Evolutionary conservation across 1,284 basidiomycete species (phyloP).

Genomic region (Exsudoporus floridanus): DNA sequence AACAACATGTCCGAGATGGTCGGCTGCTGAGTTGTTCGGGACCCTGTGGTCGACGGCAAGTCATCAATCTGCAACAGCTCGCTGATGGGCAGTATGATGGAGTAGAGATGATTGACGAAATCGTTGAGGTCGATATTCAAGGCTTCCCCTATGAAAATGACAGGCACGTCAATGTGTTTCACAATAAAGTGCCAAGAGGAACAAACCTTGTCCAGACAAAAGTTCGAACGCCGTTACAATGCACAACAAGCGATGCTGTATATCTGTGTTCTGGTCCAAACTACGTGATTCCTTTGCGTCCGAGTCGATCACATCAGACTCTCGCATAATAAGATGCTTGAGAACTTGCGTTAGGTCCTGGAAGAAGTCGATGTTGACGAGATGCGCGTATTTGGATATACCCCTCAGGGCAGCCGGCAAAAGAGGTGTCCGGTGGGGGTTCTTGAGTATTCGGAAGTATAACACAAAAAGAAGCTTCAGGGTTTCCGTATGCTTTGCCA

Average conservation of each 20-base stretch:
- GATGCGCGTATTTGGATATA: slow-evolving; percentile 90
- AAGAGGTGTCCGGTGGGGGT: slow-evolving; percentile 77
- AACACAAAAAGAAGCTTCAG: slow-evolving; percentile 97
- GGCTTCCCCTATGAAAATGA: slow-evolving; percentile 69
- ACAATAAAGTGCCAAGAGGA: slow-evolving; percentile 7
- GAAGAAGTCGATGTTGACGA: slow-evolving; percentile 99
- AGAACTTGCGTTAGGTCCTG: slow-evolving; percentile 89
- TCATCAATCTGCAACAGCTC: slow-evolving; percentile 52
- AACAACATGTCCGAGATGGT: slow-evolving; percentile 79
- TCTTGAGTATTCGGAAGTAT: slow-evolving; percentile 96
- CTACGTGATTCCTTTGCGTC: slow-evolving; percentile 37
- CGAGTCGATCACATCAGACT: slow-evolving; percentile 44
- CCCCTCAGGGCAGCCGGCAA: slow-evolving; percentile 89
- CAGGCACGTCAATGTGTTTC: slow-evolving; percentile 13
- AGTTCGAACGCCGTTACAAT: slow-evolving; percentile 97
- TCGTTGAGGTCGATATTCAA: slow-evolving; percentile 94
- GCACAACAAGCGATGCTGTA: slow-evolving; percentile 76
- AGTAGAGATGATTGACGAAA: slow-evolving; percentile 80
- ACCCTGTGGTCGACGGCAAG: slow-evolving; percentile 23
- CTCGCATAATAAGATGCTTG: slow-evolving; percentile 69
- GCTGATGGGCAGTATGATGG: slow-evolving; percentile 62
- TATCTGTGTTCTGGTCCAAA: slow-evolving; percentile 31
- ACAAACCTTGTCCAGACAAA: slow-evolving; percentile 87
- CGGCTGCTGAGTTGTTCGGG: slow-evolving; percentile 32
- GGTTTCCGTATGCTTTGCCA: slow-evolving; percentile 82